Base-by-base conservation (phyloP, 2,329 filamentous ascomycete genomes). In the Biscogniauxia sp. region DNA sequence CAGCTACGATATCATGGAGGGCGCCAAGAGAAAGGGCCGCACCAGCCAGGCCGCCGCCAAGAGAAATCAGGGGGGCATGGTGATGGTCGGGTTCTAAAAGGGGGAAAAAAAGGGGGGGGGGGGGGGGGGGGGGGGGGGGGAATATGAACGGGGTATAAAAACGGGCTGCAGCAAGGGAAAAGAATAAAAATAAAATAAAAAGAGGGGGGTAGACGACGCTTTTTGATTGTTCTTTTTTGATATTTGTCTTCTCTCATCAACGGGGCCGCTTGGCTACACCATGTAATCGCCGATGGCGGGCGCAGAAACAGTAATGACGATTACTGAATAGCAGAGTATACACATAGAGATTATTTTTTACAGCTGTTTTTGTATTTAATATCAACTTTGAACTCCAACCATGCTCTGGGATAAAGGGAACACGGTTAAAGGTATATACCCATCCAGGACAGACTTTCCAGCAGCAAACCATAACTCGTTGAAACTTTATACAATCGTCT, bases 371-470 rank as follows among this genome's bases (percentile, higher is more conserved):
- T 53, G 19, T 60, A 32, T 51, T 20, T 17, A 41, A 61, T 56
- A 61, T 59, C 57, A 61, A 53, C 58, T 13, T 20, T 37, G 20
- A 68, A 68, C 66, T 66, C 66, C 66, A 61, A 60, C 63, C 66
- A 68, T 68, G 66, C 66, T 61, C 37, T 45, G 17, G 37, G 5
- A 45, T 45, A 60, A 66, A 64, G 67, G 60, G 62, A 68, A 67
- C 66, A 63, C 62, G 64, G 64, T 59, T 61, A 59, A 63, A 59
- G 64, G 64, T 64, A 57, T 66, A 66, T 58, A 66, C 37, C 66
- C 55, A 63, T 51, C 61, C 57, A 45, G 52, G 60, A 58, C 54
- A 59, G 51, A 60, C n/a, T 59, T 32, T 59, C 63, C 62, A 59
- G 56, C 58, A 63, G 61, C 63, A 63, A 62, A 62, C 64, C 64